A percentile compares a stretch with the other conserved stretches of the same genome.
These are phyloP conservation scores for Mycena vulgaris DNA, from an alignment of 768 basidiomycete species.

Conservation along the genomic window DNA sequence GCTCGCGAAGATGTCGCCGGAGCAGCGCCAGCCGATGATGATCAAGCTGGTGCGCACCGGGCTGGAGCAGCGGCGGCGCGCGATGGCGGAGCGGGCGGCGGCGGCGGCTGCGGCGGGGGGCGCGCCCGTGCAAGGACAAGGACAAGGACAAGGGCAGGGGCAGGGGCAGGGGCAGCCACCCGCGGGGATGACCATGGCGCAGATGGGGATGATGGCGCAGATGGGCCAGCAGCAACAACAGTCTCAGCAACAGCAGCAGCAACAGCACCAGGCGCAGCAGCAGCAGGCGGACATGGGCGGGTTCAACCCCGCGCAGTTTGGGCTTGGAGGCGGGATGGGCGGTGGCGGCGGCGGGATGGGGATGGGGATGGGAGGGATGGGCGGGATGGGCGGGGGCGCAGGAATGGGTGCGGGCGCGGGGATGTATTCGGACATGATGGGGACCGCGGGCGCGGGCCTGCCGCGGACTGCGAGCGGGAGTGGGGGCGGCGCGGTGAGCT, in stretches of 20 bases:
- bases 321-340: conserved; percentile 11
- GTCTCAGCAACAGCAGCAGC: conserved; percentile 35
- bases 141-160: neutral
- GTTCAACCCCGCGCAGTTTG: conserved; percentile 32
- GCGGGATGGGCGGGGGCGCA: conserved; percentile 8
- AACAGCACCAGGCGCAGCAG: neutral
- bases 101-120: conserved; percentile 27
- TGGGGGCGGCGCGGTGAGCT: conserved; percentile 49
- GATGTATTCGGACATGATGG: conserved; percentile 37
- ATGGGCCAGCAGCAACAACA: conserved; percentile 35
- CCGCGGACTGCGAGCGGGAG: conserved; percentile 8
- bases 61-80: conserved; percentile 19
- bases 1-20: conserved; percentile 12
- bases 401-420: too few species aligned
- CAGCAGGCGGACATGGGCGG: conserved; percentile 29
- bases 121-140: conserved; percentile 6
- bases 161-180: neutral
- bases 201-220: conserved; percentile 43
- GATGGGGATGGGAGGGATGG: conserved; percentile 4
- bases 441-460: conserved; percentile 30
- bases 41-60: conserved; percentile 15
- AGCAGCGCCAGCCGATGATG: conserved; percentile 14
- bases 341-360: conserved; percentile 11
- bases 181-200: conserved; percentile 11
- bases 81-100: neutral